These are phyloP conservation scores for Cordyceps farinosa DNA, from an alignment of 2,329 filamentous ascomycete genomes.

Conservation along the genomic window DNA sequence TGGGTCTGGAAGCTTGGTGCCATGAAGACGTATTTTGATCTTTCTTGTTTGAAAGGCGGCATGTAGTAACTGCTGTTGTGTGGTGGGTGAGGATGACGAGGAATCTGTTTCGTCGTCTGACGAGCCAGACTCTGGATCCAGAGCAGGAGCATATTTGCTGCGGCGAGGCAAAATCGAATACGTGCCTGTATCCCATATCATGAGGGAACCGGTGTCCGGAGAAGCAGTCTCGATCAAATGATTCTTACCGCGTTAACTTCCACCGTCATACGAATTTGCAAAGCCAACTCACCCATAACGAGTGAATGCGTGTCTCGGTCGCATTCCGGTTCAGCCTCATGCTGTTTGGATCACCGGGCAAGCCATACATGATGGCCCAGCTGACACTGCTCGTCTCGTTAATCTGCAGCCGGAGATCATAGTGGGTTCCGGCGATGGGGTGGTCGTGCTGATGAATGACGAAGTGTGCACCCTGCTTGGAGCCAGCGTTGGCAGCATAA, in stretches of 20 bases:
- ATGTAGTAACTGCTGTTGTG: constrained; percentile 46
- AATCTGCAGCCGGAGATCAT: constrained; percentile 68
- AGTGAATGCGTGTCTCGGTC: constrained; percentile 60
- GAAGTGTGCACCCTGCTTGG: constrained; percentile 49
- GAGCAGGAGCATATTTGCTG: constrained; percentile 31
- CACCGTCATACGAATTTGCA: background rate
- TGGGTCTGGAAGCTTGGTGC: constrained; percentile 47
- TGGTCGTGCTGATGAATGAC: constrained; percentile 73
- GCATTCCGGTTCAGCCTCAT: constrained; percentile 53
- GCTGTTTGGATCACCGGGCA: constrained; percentile 57
- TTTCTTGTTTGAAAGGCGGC: constrained; percentile 52
- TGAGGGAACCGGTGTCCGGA: constrained; percentile 50
- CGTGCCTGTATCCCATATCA: constrained; percentile 61
- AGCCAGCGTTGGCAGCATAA: constrained; percentile 34
- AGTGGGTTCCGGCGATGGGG: constrained; percentile 63
- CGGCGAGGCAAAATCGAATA: constrained; percentile 50
- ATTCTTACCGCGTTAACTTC: constrained; percentile 39
- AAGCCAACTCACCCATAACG: constrained; percentile 46
- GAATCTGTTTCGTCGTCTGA: constrained; percentile 27
- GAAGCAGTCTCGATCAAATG: constrained; percentile 59
- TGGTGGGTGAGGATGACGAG: constrained; percentile 23
- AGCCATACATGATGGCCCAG: constrained; percentile 62
- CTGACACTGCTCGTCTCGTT: constrained; percentile 63
- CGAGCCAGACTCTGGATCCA: constrained; percentile 26
- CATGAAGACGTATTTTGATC: constrained; percentile 54